Evolutionary conservation across 176 grass and related monocot genomes (phyloP).

Genomic region (Ensete glaucum): DNA sequence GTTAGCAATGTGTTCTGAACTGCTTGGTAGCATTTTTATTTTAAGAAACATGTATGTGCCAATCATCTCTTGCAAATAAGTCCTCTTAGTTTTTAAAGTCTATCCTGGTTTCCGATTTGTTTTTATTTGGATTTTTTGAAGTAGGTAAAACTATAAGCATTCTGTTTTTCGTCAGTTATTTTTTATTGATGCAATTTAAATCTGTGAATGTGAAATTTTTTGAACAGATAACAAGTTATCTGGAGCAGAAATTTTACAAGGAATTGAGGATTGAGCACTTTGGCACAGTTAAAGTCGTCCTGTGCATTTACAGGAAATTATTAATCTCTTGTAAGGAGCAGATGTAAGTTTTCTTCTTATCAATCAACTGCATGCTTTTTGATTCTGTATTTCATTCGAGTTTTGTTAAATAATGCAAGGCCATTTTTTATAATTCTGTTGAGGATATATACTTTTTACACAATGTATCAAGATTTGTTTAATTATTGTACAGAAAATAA

Average conservation of each 20-base stretch:
- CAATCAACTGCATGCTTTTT: constrained; percentile 22
- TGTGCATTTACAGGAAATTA: constrained; percentile 86
- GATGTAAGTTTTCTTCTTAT: constrained; percentile 66
- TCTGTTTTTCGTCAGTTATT: background rate
- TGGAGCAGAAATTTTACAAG: constrained; percentile 83
- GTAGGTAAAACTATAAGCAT: background rate
- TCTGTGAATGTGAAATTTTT: constrained; percentile 2
- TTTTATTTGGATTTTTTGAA: background rate
- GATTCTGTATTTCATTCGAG: background rate
- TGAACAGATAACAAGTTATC: constrained; percentile 76
- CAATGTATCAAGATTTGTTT: background rate
- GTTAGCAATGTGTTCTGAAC: background rate
- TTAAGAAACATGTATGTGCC: background rate
- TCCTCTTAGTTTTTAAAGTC: background rate
- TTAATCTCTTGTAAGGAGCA: constrained; percentile 91
- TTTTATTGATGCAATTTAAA: background rate
- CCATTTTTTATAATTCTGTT: background rate
- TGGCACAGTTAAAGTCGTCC: constrained; percentile 86
- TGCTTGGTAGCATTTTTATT: background rate
- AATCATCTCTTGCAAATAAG: background rate
- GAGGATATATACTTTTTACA: background rate
- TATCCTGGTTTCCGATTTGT: background rate
- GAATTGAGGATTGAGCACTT: constrained; percentile 77
- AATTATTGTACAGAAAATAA: background rate
- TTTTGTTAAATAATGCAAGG: background rate